Base-by-base conservation (phyloP, 495 filamentous ascomycete genomes). In the Xylaria intraflava region DNA sequence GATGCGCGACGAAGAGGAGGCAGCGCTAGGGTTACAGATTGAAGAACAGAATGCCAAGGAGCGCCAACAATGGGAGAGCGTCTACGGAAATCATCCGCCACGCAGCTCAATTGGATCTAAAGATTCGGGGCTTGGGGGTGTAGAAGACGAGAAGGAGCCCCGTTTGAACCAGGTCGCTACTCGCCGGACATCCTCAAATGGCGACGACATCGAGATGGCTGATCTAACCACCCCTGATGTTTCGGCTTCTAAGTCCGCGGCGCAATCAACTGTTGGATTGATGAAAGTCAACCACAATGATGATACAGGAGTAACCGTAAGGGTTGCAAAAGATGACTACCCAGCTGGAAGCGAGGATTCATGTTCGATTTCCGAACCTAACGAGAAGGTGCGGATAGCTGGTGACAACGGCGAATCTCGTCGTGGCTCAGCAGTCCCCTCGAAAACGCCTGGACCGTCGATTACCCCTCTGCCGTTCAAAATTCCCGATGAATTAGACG, bases 61-160 rank as follows among this genome's bases (percentile, higher is more conserved):
- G 46, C 77, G 85, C 19, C 72, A 73, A 24, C 79, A 83, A 59
- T 97, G 92, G 92, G 91, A 96, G 66, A 80, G 80, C 12, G 76
- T 79, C 30, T 94, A 93, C 60, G 86, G 84, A 16, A 75, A 87
- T 31, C 44, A 73, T 68, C 47, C 65, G 67, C 58, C 64, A 12
- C 52, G 49, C 46, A 51, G 54, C 31, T 40, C 51, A 22, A 33
- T 61, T n/a, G 60, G 51, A 10, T 66, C 73, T 9, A 53, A 67
- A 2, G 79, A 83, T 50, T 84, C 79, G 4, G 77, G 75, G 2
- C 65, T 83, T 16, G 78, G 72, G 19, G 78, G 78, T 41, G 64
- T 73, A 54, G 74, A 73, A 1, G 79, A 72, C 58, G 72, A 76
- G 46, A 78, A 76, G 58, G 83, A 78, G 62, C 14, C 58, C 57